Evolutionary conservation across 2,329 filamentous ascomycete genomes (phyloP), one percentile per base, ranked within the genome.

Genomic region (Apiospora kogelbergensis): DNA sequence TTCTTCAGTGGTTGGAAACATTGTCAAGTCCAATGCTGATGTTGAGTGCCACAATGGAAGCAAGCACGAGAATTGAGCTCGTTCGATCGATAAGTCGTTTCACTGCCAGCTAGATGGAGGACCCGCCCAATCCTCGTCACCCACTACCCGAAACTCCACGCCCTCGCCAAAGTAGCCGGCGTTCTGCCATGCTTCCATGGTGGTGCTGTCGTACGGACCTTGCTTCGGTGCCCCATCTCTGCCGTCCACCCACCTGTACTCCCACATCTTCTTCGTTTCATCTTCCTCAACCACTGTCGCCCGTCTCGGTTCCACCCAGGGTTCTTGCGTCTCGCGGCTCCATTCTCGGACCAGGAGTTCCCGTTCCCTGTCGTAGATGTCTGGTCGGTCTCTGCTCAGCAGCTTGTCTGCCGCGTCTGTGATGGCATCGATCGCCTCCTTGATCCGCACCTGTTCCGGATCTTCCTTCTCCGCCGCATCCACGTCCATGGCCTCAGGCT

Each of bases 81-180:
- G 33, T 4, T 33, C 7, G 4, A 7, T 33, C 33, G 33, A 33
- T 7, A 33, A 4, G 33, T 7, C 33, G 33, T 33, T 33, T 60
- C 20, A 60, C 53, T 60, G 30, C 53, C 53, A 60, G 30, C 17
- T 60, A n/a, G 53, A 37, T 13, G 53, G 53, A 37, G 20, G 17
- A 11, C 53, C 53, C 69, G 76, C 84, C 90, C 90, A 92, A 13
- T 80, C 45, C 79, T 86, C 85, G 63, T 86, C 84, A 13, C 86
- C 88, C 7, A 82, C 86, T 70, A 81, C 84, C 72, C 90, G 86
- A 75, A 95, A 95, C 78, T 95, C 95, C 30, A 97, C 94, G 0
- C 93, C 93, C 72, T 96, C 91, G 15, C 90, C 92, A 80, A 99
- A 99, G 78, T 98, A 98, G 2, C 96, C 96, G 30, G 94, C 94